A percentile compares a stretch with the other conserved stretches of the same genome.
phyloP scores from a whole-genome alignment of 495 filamentous ascomycete species.

The Lepraria neglecta region DNA sequence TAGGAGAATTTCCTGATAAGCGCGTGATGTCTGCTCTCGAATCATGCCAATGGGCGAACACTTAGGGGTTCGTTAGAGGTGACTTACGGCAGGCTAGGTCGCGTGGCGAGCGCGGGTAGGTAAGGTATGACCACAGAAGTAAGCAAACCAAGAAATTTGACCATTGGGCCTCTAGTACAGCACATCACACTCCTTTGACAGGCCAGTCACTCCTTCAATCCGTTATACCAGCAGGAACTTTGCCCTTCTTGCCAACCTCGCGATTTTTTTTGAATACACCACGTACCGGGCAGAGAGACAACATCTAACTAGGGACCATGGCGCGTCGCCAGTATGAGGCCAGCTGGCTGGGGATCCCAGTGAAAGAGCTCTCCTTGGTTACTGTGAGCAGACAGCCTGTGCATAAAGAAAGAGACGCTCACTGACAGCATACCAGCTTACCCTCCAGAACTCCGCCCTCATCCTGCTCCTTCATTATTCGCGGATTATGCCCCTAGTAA shows the following conservation, averaged over 20 bases:
- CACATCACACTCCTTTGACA: slow-evolving; percentile 9
- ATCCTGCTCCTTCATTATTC: slow-evolving; percentile 90
- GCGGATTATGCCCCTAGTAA: slow-evolving; percentile 74
- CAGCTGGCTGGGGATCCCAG: slow-evolving; percentile 54
- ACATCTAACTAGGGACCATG: slow-evolving; percentile 15
- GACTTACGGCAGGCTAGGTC: background rate
- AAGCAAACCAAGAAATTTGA: slow-evolving; percentile 4
- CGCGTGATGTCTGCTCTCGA: too few relatives aligned
- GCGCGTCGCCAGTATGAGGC: slow-evolving; percentile 19
- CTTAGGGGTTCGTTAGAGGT: background rate
- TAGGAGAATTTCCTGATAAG: too few relatives aligned
- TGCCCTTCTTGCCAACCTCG: background rate
- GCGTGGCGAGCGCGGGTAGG: background rate
- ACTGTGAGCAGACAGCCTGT: slow-evolving; percentile 49
- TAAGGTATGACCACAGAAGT: too few relatives aligned
- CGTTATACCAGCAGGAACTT: background rate
- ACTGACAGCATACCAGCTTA: slow-evolving; percentile 51
- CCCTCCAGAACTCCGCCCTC: slow-evolving; percentile 70
- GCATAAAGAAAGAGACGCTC: slow-evolving; percentile 12
- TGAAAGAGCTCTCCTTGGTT: slow-evolving; percentile 73
- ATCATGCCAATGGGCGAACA: background rate
- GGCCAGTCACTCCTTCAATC: slow-evolving; percentile 3
- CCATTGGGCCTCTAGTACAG: background rate
- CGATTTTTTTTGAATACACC: background rate
- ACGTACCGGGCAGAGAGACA: background rate